Evolutionary conservation across 768 basidiomycete genomes (phyloP), one percentile per base, ranked within the genome.

Genomic region (Stropharia rugosoannulata): DNA sequence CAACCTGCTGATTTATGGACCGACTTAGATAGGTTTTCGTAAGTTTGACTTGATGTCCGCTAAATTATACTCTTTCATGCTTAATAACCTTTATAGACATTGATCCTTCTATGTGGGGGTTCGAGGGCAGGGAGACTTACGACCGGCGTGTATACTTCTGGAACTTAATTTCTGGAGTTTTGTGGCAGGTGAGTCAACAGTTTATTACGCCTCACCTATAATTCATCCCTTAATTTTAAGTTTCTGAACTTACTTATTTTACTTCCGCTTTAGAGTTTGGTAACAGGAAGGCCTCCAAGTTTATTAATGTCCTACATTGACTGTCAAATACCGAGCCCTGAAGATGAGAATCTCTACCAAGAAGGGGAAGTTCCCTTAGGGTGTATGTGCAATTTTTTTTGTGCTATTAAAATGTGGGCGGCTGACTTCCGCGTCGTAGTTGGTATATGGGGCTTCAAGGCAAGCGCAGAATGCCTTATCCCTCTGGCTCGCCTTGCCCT

Each of bases 61-160:
- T 46, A 27, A 13, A 41, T 41, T 15, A 41, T 7, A 19, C 40
- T 15, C 6, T 41, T 41, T 41, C 55, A 13, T 36, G 27, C 18
- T 43, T 50, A 19, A 45, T 41, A 49, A 22, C 22, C 22, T 22
- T 47, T 59, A 50, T 56, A 79, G 77, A 82, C 62, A 68, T 80
- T 42, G 79, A 82, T 65, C 80, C 81, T 13, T 74, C 75, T 9
- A 67, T 75, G 60, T 83, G 82, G 81, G 71, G 75, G 38, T 73
- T 84, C 45, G 51, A 71, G 43, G 79, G 75, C 11, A 77, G 73
- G 49, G 80, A 81, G 43, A 78, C 76, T 6, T 82, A 84, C 57
- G 78, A 80, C 25, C 73, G 81, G 54, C 75, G 82, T 18, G 69
- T 74, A 7, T 82, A 79, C 68, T 83, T 83, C 66, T 84, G 81